Percentiles rank a stretch among this genome's conserved stretches.
Conservation (phyloP, 2,329 filamentous ascomycete species). For the Paecilomyces niveus region DNA sequence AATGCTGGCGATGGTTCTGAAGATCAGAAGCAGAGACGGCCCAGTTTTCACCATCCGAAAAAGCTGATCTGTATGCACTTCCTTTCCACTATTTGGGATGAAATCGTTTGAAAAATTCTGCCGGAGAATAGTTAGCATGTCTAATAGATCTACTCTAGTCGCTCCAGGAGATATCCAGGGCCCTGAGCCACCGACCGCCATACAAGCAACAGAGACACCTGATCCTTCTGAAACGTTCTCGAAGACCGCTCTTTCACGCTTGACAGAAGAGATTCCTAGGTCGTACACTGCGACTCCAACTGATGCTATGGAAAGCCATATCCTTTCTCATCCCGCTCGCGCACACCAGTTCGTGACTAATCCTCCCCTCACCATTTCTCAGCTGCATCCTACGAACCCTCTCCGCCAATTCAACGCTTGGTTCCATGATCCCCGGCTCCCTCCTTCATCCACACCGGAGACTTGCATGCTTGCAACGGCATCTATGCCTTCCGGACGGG, state of each 20-base stretch:
- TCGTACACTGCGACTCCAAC: constrained; percentile 30
- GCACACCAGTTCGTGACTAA: constrained; percentile 38
- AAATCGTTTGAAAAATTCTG: neutral
- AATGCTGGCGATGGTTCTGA: neutral
- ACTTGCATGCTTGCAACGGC: constrained; percentile 84
- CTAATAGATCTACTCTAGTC: constrained; percentile 19
- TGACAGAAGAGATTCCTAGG: constrained; percentile 10
- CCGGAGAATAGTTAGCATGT: neutral
- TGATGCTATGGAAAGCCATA: constrained; percentile 23
- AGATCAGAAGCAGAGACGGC: constrained; percentile 3
- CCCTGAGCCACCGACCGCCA: constrained; percentile 7
- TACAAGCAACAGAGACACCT: constrained; percentile 8
- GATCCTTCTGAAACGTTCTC: constrained; percentile 7
- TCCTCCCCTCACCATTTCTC: constrained; percentile 33
- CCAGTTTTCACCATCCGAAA: constrained; percentile 25
- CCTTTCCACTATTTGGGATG: neutral
- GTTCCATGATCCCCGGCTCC: constrained; percentile 67
- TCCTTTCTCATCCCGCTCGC: constrained; percentile 31
- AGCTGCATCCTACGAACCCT: constrained; percentile 46
- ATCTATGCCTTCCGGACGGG: constrained; percentile 70
- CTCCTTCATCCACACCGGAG: constrained; percentile 67
- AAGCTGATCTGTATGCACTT: constrained; percentile 32
- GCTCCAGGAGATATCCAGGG: constrained; percentile 35
- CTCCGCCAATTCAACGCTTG: constrained; percentile 81
- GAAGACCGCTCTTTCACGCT: constrained; percentile 2